Percentiles rank a stretch among this genome's conserved stretches.
Evolutionary conservation across 2,329 filamentous ascomycete species (phyloP).

Genomic region (Xylaria sp.): DNA sequence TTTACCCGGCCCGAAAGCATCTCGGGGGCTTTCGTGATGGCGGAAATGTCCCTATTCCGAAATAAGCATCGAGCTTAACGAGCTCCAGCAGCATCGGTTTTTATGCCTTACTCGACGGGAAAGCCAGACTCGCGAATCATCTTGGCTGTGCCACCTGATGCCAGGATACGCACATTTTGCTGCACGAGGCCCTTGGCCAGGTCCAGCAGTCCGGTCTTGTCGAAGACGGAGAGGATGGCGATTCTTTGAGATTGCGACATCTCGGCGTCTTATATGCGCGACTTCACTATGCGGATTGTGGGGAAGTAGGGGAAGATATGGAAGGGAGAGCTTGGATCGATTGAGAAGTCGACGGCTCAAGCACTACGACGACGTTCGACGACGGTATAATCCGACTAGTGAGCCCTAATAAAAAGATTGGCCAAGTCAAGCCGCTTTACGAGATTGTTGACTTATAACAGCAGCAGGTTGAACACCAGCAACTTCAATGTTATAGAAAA

Average conservation of each 20-base stretch:
- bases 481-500: conserved; percentile 14
- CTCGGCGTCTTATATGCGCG: conserved; percentile 5
- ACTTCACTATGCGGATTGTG: conserved; percentile 8
- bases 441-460: background rate
- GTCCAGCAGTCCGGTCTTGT: conserved; percentile 95
- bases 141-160: conserved; percentile 91
- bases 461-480: conserved; percentile 4
- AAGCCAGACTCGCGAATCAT: conserved; percentile 97
- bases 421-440: background rate
- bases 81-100: background rate
- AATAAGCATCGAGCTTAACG: conserved; percentile 23
- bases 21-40: conserved; percentile 95
- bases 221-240: conserved; percentile 96
- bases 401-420: background rate
- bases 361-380: conserved; percentile 9
- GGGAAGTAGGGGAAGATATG: conserved; percentile 1
- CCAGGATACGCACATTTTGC: conserved; percentile 88
- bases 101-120: conserved; percentile 80
- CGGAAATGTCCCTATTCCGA: conserved; percentile 79
- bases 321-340: background rate
- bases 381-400: conserved; percentile 6
- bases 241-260: conserved; percentile 55
- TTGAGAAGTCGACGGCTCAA: conserved; percentile 6
- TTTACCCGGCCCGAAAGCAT: conserved; percentile 83
- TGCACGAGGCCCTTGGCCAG: conserved; percentile 87